Conservation (phyloP, 495 filamentous ascomycete genomes). For the Aspergillus wentii region DNA sequence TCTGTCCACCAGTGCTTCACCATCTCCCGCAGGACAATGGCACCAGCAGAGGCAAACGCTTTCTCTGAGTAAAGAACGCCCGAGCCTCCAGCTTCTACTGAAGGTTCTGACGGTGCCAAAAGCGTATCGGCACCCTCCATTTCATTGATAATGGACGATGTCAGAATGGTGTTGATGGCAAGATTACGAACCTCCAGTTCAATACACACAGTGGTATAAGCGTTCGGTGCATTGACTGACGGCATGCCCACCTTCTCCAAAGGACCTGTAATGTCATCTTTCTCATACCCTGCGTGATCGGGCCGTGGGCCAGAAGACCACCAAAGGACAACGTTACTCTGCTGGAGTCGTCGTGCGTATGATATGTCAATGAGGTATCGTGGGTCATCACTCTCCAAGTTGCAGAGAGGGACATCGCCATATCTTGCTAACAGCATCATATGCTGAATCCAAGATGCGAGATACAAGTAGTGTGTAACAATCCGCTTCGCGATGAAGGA, state of each 20-base stretch:
- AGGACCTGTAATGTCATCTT: conserved; percentile 78
- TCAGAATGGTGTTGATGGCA: conserved; percentile 95
- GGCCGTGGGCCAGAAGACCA: conserved; percentile 84
- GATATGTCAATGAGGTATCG: conserved; percentile 92
- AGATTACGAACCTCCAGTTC: conserved; percentile 92
- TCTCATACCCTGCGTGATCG: conserved; percentile 94
- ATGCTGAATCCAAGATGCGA: conserved; percentile 89
- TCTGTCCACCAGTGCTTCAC: conserved; percentile 98
- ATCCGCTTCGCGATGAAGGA: conserved; percentile 79
- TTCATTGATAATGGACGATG: conserved; percentile 96
- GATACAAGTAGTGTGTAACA: conserved; percentile 81
- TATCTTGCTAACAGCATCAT: conserved; percentile 82
- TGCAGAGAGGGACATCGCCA: conserved; percentile 91
- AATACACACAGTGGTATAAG: conserved; percentile 95
- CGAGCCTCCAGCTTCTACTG: conserved; percentile 51
- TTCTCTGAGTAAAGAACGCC: conserved; percentile 82
- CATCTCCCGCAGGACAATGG: conserved; percentile 91
- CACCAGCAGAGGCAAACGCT: conserved; percentile 86
- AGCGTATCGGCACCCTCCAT: conserved; percentile 75
- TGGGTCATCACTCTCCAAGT: conserved; percentile 90
- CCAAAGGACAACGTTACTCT: conserved; percentile 96
- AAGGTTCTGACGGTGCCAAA: conserved; percentile 57
- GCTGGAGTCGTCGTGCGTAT: conserved; percentile 84
- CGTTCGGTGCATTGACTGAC: conserved; percentile 82
- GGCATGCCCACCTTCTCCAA: conserved; percentile 95